These are phyloP conservation scores for Podospora sp. DNA, from an alignment of 495 filamentous ascomycete genomes.

Conservation along the genomic window DNA sequence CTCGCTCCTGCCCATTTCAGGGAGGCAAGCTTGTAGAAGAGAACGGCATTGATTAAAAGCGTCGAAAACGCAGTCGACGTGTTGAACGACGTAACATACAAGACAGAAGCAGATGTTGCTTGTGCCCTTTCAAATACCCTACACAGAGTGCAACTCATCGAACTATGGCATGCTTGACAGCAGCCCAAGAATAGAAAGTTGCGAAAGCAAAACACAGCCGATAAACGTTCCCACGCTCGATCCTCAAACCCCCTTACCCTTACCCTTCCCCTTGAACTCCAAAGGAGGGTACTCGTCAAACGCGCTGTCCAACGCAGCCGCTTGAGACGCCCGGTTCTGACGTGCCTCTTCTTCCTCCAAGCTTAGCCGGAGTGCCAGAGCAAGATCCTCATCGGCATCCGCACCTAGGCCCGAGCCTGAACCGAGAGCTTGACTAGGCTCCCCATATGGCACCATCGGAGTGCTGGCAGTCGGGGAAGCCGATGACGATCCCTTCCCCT, in stretches of 20 bases:
- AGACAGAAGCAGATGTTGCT: neutral
- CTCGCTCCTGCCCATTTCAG: neutral
- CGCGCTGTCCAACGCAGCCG: neutral
- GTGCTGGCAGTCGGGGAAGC: constrained; percentile 40
- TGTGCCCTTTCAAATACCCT: neutral
- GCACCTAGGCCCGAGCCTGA: constrained; percentile 9
- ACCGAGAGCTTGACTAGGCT: constrained; percentile 17
- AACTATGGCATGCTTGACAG: neutral
- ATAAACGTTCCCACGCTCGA: neutral
- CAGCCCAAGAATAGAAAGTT: neutral
- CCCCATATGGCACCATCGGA: constrained; percentile 28
- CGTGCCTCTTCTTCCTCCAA: constrained; percentile 72
- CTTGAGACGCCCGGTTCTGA: constrained; percentile 14
- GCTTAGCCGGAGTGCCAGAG: constrained; percentile 83
- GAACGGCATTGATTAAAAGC: neutral
- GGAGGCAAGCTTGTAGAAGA: neutral
- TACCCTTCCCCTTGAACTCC: constrained; percentile 46
- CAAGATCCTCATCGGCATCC: constrained; percentile 68
- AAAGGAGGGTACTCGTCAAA: constrained; percentile 58
- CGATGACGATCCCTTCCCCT: constrained; percentile 40
- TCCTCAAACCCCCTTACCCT: constrained; percentile 25
- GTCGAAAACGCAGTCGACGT: neutral
- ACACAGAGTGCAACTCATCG: neutral
- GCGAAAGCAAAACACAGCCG: neutral
- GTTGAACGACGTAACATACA: neutral